phyloP scores from a whole-genome alignment of 2,329 filamentous ascomycete genomes.

The Alternaria consortialis region DNA sequence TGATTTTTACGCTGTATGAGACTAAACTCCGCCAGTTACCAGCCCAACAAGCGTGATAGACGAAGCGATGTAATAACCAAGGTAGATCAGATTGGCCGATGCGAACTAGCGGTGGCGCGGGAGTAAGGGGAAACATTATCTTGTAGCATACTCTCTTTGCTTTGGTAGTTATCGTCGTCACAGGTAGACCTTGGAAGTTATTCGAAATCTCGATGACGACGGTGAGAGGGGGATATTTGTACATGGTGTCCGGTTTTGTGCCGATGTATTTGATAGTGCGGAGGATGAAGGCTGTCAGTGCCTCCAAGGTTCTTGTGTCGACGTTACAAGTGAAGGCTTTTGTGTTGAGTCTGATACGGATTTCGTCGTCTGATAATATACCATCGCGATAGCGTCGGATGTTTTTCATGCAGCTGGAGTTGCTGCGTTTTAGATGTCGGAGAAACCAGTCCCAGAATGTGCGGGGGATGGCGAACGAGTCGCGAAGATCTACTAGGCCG shows the following conservation, averaged over 20 bases:
- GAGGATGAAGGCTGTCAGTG: conserved; percentile 5
- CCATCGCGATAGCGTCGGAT: background rate
- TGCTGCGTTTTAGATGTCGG: background rate
- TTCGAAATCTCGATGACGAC: background rate
- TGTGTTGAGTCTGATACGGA: background rate
- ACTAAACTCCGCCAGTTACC: background rate
- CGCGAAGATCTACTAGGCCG: background rate
- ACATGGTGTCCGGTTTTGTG: background rate
- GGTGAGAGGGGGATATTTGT: background rate
- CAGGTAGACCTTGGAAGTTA: background rate
- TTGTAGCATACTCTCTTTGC: background rate
- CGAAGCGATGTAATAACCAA: conserved; percentile 1
- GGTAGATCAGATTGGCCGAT: background rate
- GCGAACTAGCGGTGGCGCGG: background rate
- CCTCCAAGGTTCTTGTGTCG: background rate
- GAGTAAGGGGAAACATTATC: background rate
- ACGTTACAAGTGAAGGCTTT: background rate
- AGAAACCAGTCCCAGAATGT: background rate
- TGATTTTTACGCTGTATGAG: background rate
- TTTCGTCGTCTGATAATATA: background rate
- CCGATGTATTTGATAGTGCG: background rate
- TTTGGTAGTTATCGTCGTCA: background rate
- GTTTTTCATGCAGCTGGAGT: background rate
- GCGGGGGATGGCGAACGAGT: background rate
- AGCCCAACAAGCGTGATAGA: background rate